Base-by-base conservation (phyloP, 768 basidiomycete species). In the Vararia minispora region DNA sequence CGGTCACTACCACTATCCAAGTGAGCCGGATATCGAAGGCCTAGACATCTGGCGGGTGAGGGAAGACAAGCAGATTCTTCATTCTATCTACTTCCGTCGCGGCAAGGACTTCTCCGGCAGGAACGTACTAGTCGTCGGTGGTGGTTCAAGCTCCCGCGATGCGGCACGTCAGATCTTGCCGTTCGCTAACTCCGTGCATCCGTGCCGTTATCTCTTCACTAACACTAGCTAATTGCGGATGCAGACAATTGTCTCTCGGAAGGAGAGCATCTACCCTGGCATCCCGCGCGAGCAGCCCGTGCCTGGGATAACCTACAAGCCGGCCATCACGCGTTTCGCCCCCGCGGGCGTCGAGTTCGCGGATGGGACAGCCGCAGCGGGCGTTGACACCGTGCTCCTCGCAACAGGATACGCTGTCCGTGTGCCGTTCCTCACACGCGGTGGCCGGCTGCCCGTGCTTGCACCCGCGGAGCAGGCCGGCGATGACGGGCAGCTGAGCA, bases 1-100 rank as follows among this genome's bases (percentile, higher is more conserved):
- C 16, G 76, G 76, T 4, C 70, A 71, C 42, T 67, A 75, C 40
- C 72, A 72, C 42, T 58, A 66, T 38, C 75, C 76, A 3, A 55
- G 58, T 20, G 56, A 62, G 1, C 66, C 65, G 5, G 44, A 47
- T 4, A 75, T 69, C 58, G 52, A 49, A 10, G 74, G 75, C 1
- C 62, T 69, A 37, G 61, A 69, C 2, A 58, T 57, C 4, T 77
- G 76, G 75, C n/a, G n/a, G n/a, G n/a, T n/a, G n/a, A n/a, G n/a
- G n/a, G 50, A 72, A 7, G 42, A 49, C 27, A 61, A 70, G 20
- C n/a, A n/a, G n/a, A 62, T 75, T 1, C 25, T 68, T 7, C 74
- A 77, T 50, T 72, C 71, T 1, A 57, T 74, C 11, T 76, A 63
- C 53, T 76, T 70, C 45, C 66, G 73, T 18, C 52, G 60, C 10